Evolutionary conservation across 1,284 basidiomycete species (phyloP).

Genomic region (Stygiomarasmius scandens): DNA sequence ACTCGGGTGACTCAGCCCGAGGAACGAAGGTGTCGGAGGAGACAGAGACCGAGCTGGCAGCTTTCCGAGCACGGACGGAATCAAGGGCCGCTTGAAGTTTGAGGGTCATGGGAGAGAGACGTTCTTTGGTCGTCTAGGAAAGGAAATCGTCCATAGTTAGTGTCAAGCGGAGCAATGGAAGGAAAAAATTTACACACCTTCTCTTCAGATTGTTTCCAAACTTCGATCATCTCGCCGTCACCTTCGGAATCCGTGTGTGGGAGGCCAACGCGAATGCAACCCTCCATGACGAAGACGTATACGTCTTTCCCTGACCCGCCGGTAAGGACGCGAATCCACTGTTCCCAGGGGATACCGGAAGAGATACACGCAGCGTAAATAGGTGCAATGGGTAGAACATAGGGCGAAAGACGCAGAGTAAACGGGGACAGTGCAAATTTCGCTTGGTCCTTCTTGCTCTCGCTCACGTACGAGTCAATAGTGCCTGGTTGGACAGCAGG

Average conservation of each 20-base stretch:
- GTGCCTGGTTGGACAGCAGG: no score
- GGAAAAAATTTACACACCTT: not conserved
- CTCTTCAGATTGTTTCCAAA: not conserved
- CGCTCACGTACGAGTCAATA: no score
- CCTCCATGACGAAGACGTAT: constrained; percentile 14
- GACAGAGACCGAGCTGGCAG: not conserved
- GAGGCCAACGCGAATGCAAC: constrained; percentile 4
- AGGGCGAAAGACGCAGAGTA: constrained; percentile 7
- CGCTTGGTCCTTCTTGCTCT: no score
- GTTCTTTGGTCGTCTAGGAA: no score
- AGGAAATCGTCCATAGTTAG: not conserved
- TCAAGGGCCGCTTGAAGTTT: constrained; percentile 10
- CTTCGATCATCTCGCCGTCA: constrained; percentile 1
- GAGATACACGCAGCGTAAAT: constrained; percentile 14
- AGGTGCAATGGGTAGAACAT: constrained; percentile 8
- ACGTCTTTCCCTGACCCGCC: constrained; percentile 1
- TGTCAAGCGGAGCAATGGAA: not conserved
- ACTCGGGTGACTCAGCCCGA: not conserved
- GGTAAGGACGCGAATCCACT: constrained; percentile 11
- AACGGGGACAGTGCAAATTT: constrained; percentile 8
- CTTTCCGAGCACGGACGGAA: constrained; percentile 8
- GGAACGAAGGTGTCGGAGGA: not conserved
- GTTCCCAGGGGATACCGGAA: constrained; percentile 9
- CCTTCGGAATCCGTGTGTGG: not conserved
- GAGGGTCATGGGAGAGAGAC: not conserved